These are phyloP conservation scores for Cordyceps cicadae DNA, from an alignment of 2,329 filamentous ascomycete species.

Conservation along the genomic window DNA sequence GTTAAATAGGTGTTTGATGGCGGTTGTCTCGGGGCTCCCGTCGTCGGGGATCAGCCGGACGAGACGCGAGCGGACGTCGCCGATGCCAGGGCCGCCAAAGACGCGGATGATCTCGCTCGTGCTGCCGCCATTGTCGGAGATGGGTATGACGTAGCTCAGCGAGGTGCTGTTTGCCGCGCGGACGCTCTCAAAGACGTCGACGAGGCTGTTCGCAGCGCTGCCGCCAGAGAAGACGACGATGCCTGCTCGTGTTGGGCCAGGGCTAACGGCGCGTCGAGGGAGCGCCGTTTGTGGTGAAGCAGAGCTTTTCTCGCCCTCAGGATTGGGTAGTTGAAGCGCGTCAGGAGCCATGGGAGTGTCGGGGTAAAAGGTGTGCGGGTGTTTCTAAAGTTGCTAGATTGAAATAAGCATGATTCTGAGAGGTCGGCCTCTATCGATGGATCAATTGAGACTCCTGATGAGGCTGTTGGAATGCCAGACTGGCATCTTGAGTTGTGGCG, in stretches of 20 bases:
- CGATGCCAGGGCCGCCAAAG: slow-evolving; percentile 75
- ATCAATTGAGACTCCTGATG: background rate
- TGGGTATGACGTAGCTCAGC: slow-evolving; percentile 83
- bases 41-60: slow-evolving; percentile 76
- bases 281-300: background rate
- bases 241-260: slow-evolving; percentile 2
- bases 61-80: slow-evolving; percentile 50
- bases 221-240: slow-evolving; percentile 87
- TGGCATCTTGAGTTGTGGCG: background rate
- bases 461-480: background rate
- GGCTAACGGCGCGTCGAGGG: slow-evolving; percentile 5
- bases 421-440: too few species aligned
- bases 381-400: background rate
- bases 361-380: background rate
- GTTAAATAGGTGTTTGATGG: slow-evolving; percentile 80
- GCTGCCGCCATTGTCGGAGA: slow-evolving; percentile 91
- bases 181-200: slow-evolving; percentile 74
- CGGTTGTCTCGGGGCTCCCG: slow-evolving; percentile 55
- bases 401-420: too few species aligned
- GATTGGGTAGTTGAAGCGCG: background rate
- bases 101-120: slow-evolving; percentile 90
- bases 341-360: background rate
- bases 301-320: background rate
- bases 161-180: slow-evolving; percentile 56
- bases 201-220: slow-evolving; percentile 87